Evolutionary conservation across 148 eudicot genomes (phyloP), one percentile per base, ranked within the genome.

Genomic region (Cornus suecica): DNA sequence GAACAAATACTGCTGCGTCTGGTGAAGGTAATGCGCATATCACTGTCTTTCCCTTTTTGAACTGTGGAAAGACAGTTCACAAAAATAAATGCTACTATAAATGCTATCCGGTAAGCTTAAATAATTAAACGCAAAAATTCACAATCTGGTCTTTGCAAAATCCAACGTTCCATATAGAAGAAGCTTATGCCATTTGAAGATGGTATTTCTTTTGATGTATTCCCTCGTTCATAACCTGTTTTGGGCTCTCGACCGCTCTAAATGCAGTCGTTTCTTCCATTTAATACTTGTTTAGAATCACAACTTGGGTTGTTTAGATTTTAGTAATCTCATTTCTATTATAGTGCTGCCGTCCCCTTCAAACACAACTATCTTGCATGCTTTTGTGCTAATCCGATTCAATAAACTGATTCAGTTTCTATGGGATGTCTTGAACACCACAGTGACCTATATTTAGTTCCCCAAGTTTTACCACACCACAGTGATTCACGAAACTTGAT

Each of bases 1-100:
- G 82, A 27, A 71, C 75, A 27, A 71, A 74, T 61, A 56, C 52
- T 73, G 81, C 82, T 75, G 76, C 92, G 51, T 85, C 96, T 56
- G 79, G 84, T 79, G 94, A 90, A 89, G 98, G 98, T 94, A 82
- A 73, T 20, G 30, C 74, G 69, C 29, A 26, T 32, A 71, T 41
- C 74, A 62, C 42, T 63, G 45, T 68, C 24, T 42, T 22, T 41
- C 18, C 63, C 37, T 3, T 71, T n/a, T 16, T 24, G 15, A 51
- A 27, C 24, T 7, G 23, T 26, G 22, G 15, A 22, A 20, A 45
- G n/a, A n/a, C n/a, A n/a, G n/a, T n/a, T n/a, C n/a, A n/a, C n/a
- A n/a, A 48, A 45, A 5, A 74, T 74, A 28, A 14, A 29, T 29
- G 69, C 65, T 48, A 28, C 68, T 61, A 37, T 37, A 74, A 66